Percentiles rank a stretch among this genome's conserved stretches.
These are phyloP conservation scores for Gnaphalium uliginosum DNA, from an alignment of 129 eudicot genomes.

Conservation along the genomic window DNA sequence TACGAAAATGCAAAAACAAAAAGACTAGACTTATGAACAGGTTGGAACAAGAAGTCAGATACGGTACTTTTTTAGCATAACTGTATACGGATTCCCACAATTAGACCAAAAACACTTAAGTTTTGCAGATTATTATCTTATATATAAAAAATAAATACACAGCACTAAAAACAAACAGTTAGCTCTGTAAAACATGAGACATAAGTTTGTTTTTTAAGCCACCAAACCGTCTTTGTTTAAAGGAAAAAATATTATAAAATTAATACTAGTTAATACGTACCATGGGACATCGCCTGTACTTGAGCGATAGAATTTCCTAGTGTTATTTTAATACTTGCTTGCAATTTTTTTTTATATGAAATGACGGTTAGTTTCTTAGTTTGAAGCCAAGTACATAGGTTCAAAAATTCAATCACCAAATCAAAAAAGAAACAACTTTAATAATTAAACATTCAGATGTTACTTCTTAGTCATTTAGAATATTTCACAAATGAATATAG, in stretches of 20 bases:
- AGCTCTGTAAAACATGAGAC: neutral
- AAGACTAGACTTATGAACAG: neutral
- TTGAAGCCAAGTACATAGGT: neutral
- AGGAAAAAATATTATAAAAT: neutral
- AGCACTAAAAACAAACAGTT: neutral
- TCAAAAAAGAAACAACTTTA: no score
- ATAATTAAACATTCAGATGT: neutral
- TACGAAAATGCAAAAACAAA: conserved; percentile 2
- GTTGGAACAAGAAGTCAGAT: neutral
- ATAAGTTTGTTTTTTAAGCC: neutral
- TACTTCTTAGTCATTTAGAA: neutral
- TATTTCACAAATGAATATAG: no score
- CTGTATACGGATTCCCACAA: neutral
- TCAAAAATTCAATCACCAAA: neutral
- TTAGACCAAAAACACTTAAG: neutral
- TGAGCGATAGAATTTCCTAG: neutral
- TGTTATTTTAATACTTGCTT: neutral
- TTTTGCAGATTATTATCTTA: neutral
- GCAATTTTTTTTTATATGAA: neutral
- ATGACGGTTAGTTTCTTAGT: neutral
- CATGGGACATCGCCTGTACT: neutral
- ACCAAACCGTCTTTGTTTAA: neutral
- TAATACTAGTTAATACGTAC: neutral
- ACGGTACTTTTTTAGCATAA: neutral
- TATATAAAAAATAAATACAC: no score